These are phyloP conservation scores for Azolla pinnata DNA, from an alignment of 75 land plant genomes.

Conservation along the genomic window DNA sequence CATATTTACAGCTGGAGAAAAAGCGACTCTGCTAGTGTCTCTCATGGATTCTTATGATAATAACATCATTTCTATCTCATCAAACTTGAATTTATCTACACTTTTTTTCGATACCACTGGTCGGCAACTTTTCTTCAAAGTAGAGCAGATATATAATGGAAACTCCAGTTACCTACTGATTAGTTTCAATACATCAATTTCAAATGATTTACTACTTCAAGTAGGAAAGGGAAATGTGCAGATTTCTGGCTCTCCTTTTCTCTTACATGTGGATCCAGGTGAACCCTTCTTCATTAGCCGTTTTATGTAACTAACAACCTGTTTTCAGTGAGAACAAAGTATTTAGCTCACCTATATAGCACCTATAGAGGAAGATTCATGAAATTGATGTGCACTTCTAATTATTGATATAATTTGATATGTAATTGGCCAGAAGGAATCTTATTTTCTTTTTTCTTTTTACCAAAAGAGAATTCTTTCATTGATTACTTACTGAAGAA, in stretches of 20 bases:
- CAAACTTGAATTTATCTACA: background rate
- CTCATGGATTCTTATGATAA: conserved; percentile 11
- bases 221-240: background rate
- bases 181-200: conserved; percentile 1
- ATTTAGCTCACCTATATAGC: too few relatives aligned
- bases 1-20: conserved; percentile 6
- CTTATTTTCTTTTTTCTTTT: too few relatives aligned
- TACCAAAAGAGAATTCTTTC: too few relatives aligned
- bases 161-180: conserved; percentile 1
- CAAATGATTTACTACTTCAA: background rate
- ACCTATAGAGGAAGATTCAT: too few relatives aligned
- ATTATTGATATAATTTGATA: too few relatives aligned
- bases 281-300: conserved; percentile 1
- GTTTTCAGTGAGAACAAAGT: too few relatives aligned
- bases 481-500: too few relatives aligned
- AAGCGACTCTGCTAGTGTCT: conserved; percentile 7
- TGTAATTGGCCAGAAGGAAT: too few relatives aligned
- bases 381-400: too few relatives aligned
- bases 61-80: background rate
- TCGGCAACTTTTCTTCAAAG: background rate
- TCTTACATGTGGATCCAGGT: conserved; percentile 7
- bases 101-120: background rate
- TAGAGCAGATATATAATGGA: background rate
- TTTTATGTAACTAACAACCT: too few relatives aligned
- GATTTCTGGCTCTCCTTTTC: background rate